Percentiles rank a stretch among this genome's conserved stretches.
These are phyloP conservation scores for Malus hybrid DNA, from an alignment of 331 rosid species.

Conservation along the genomic window DNA sequence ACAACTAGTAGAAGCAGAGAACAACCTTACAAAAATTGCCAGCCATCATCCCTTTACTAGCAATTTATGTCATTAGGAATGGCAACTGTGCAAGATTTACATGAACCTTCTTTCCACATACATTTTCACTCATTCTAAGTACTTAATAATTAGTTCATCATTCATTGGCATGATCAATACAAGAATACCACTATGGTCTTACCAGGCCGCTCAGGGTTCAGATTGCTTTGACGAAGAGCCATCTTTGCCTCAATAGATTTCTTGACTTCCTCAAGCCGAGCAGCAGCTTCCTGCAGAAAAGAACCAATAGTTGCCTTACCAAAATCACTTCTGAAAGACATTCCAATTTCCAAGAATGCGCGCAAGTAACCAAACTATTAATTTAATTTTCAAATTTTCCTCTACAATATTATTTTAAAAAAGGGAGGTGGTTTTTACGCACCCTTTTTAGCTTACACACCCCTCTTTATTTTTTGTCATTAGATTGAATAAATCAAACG, in stretches of 20 bases:
- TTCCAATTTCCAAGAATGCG: constrained; percentile 5
- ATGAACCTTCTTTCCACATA: not conserved
- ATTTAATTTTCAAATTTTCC: not conserved
- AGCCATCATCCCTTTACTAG: not conserved
- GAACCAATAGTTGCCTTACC: not conserved
- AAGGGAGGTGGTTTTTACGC: no score
- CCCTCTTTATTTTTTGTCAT: no score
- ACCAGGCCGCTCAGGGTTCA: constrained; percentile 98
- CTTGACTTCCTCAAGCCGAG: constrained; percentile 85
- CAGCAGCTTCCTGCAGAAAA: constrained; percentile 62
- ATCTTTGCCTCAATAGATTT: constrained; percentile 81
- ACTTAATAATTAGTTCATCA: not conserved
- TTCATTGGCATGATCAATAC: not conserved
- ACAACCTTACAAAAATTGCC: not conserved
- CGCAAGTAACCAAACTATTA: not conserved
- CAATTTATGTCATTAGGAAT: not conserved
- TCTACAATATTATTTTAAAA: not conserved
- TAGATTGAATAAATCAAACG: no score
- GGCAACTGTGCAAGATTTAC: not conserved
- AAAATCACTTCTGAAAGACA: constrained; percentile 8
- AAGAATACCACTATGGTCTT: constrained; percentile 18
- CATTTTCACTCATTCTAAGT: not conserved
- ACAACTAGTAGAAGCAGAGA: not conserved
- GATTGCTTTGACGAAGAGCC: constrained; percentile 82
- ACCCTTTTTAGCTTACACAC: no score